Conservation (phyloP, 164 flowering plant species). For the Piper betle region DNA sequence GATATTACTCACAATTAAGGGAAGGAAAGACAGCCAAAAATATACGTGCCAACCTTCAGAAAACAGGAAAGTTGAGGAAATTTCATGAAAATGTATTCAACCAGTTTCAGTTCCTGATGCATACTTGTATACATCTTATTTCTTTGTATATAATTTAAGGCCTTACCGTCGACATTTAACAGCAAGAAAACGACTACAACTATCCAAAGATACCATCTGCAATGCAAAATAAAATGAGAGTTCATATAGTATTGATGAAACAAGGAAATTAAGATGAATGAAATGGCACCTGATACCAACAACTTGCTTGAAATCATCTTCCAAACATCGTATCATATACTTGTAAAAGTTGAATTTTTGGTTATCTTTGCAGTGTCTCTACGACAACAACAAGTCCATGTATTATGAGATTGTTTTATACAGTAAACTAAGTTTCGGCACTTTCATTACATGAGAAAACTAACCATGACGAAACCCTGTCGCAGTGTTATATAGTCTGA, state of each 20-base stretch:
- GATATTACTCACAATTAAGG: constrained; percentile 48
- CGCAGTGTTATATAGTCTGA: constrained; percentile 38
- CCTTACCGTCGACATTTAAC: constrained; percentile 64
- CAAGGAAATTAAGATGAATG: background rate
- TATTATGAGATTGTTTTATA: too few species aligned
- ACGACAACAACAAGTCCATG: background rate
- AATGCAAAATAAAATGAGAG: constrained; percentile 1
- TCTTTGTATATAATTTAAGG: too few species aligned
- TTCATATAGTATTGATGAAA: background rate
- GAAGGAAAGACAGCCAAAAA: constrained; percentile 82
- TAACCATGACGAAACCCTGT: constrained; percentile 13
- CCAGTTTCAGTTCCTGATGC: too few species aligned
- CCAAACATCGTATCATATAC: constrained; percentile 60
- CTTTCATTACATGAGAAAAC: background rate
- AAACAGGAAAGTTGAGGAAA: background rate
- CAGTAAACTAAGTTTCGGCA: background rate
- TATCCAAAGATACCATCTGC: constrained; percentile 69
- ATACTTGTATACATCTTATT: too few species aligned
- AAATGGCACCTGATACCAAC: constrained; percentile 60
- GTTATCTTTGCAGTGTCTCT: constrained; percentile 49
- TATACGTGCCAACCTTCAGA: constrained; percentile 84
- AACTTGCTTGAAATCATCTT: constrained; percentile 55
- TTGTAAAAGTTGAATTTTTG: constrained; percentile 52
- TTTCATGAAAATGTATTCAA: too few species aligned
- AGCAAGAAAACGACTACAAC: constrained; percentile 76